Conservation (phyloP, 768 basidiomycete species). For the Dictyophora rubrovolvata region DNA sequence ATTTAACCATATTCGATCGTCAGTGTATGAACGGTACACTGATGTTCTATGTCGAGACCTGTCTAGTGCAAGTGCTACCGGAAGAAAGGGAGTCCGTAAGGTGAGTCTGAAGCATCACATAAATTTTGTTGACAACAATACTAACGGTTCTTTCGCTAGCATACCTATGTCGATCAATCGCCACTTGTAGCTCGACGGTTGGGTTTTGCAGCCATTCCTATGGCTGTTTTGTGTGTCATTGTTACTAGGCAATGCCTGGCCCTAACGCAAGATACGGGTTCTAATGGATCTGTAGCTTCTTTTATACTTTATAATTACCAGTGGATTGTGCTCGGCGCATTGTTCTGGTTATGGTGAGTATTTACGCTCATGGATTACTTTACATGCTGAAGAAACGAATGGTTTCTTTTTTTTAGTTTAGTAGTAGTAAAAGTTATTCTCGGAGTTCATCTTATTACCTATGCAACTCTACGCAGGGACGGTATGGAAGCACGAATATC, state of each 20-base stretch:
- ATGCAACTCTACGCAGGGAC: constrained; percentile 61
- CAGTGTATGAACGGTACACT: constrained; percentile 89
- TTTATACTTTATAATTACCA: constrained; percentile 44
- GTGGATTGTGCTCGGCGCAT: constrained; percentile 52
- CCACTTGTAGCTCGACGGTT: constrained; percentile 88
- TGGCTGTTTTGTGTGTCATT: constrained; percentile 74
- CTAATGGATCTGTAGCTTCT: not conserved
- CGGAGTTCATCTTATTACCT: constrained; percentile 78
- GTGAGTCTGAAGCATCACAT: constrained; percentile 25
- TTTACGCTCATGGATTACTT: not conserved
- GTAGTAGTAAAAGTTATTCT: constrained; percentile 88
- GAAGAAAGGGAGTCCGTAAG: constrained; percentile 60
- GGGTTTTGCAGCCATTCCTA: constrained; percentile 86
- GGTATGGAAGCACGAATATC: constrained; percentile 71
- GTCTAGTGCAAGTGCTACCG: constrained; percentile 64
- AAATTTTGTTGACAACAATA: not conserved
- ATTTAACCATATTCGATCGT: constrained; percentile 95
- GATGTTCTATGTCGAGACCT: constrained; percentile 94
- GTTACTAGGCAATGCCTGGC: constrained; percentile 64
- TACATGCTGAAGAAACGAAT: too few relatives aligned
- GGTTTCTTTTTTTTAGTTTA: constrained; percentile 33
- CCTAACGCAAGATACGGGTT: constrained; percentile 31
- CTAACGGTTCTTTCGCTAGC: constrained; percentile 31
- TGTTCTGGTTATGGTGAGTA: constrained; percentile 80
- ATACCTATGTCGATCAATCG: constrained; percentile 90